Evolutionary conservation across 345 rosid species (phyloP).

Genomic region (Citrus maxima): DNA sequence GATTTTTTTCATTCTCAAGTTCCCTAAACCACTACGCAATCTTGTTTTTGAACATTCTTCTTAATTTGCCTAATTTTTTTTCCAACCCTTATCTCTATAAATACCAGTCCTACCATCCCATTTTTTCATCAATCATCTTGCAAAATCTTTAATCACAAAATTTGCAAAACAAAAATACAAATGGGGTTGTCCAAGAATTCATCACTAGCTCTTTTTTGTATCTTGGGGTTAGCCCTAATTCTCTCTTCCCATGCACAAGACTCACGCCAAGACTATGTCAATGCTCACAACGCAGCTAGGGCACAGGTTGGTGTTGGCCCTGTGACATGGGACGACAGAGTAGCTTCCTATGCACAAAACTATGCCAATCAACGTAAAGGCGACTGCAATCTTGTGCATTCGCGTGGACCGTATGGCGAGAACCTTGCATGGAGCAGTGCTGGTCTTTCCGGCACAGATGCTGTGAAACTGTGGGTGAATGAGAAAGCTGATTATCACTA

Average conservation of each 20-base stretch:
- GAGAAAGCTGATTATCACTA: slow-evolving; percentile 42
- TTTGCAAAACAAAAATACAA: background rate
- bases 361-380: slow-evolving; percentile 32
- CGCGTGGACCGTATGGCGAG: slow-evolving; percentile 58
- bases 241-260: slow-evolving; percentile 27
- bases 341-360: slow-evolving; percentile 45
- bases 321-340: slow-evolving; percentile 40
- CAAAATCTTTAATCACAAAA: background rate
- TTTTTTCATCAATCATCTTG: background rate
- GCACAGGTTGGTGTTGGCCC: slow-evolving; percentile 32
- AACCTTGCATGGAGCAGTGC: slow-evolving; percentile 48
- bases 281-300: slow-evolving; percentile 57
- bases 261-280: slow-evolving; percentile 35
- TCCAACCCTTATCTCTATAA: slow-evolving; percentile 3
- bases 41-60: background rate
- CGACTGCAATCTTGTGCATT: slow-evolving; percentile 45
- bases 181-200: background rate
- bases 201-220: background rate
- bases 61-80: background rate
- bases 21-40: background rate
- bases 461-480: slow-evolving; percentile 33
- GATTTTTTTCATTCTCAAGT: background rate
- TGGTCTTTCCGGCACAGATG: slow-evolving; percentile 30
- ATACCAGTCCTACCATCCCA: background rate
- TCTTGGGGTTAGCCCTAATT: background rate